phyloP scores from a whole-genome alignment of 2,329 filamentous ascomycete genomes.

The Arachnomyces sp. region DNA sequence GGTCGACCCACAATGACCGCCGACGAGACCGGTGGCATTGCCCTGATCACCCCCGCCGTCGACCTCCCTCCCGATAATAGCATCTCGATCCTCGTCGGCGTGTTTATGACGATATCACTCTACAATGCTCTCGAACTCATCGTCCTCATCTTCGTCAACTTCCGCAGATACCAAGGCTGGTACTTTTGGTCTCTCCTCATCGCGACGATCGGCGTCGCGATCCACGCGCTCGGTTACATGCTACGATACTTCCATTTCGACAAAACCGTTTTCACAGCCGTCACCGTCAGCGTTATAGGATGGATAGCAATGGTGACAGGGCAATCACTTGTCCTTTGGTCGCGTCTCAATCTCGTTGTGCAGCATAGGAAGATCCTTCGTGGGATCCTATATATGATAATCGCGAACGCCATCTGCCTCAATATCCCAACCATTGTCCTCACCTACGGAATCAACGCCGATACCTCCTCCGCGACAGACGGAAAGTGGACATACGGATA shows the following conservation, averaged over 20 bases:
- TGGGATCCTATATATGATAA: constrained; percentile 30
- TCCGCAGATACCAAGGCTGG: constrained; percentile 35
- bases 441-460: constrained; percentile 23
- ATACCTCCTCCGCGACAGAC: constrained; percentile 20
- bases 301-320: constrained; percentile 32
- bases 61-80: too few relatives aligned
- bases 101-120: too few relatives aligned
- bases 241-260: constrained; percentile 23
- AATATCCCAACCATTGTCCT: constrained; percentile 30
- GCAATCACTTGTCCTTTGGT: constrained; percentile 34
- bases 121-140: constrained; percentile 29
- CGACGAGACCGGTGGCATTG: too few relatives aligned
- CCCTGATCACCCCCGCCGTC: too few relatives aligned
- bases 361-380: constrained; percentile 21
- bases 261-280: constrained; percentile 7
- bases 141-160: constrained; percentile 37
- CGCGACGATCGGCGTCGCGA: constrained; percentile 32
- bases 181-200: constrained; percentile 42
- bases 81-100: too few relatives aligned
- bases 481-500: constrained; percentile 13
- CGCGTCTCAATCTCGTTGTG: constrained; percentile 31
- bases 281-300: constrained; percentile 27
- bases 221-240: constrained; percentile 20
- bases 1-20: too few relatives aligned
- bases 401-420: constrained; percentile 26